Evolutionary conservation across 345 rosid species (phyloP), one percentile per base, ranked within the genome.

Genomic region (Hibiscus trionum): DNA sequence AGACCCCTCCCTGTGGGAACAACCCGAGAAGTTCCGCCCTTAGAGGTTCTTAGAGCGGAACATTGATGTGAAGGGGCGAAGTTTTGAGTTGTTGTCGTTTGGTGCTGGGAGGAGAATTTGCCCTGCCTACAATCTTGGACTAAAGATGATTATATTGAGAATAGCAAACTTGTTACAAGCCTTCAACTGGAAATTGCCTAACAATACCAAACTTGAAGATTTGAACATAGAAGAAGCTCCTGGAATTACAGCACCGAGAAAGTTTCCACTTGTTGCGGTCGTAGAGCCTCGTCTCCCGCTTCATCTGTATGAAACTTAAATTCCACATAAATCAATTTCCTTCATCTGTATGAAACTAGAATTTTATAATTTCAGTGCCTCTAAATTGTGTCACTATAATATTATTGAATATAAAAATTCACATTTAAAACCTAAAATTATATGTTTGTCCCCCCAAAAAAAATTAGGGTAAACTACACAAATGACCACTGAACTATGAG

Each of bases 41-140:
- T 79, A 82, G 33, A 76, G 82, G 73, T 82, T 82, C 49, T 5
- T 79, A 0, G 77, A 21, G 7, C 66, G 47, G 55, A 55, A n/a
- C 2, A 47, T 47, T 14, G 52, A 47, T 9, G 16, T 47, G 52
- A 47, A 47, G 52, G 52, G 52, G 15, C 0, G 1, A 47, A 47
- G 15, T 4, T 82, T 79, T 50, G 75, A 68, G 80, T n/a, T 79
- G 62, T 60, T 82, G 68, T 81, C 85, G 2, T 82, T 82, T 24
- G 85, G 52, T 11, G 12, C 52, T 14, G 52, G 52, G 5, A 47
- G 52, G 4, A 47, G 52, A 14, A 47, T 47, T 4, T 47, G 52
- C 52, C 16, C 52, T 47, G 52, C 0, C 1, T 47, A 47, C 52
- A 47, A 9, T 16, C 52, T 47, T 47, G 52, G 52, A 47, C 15